phyloP scores from a whole-genome alignment of 768 basidiomycete species.

The Harrya chromipes region DNA sequence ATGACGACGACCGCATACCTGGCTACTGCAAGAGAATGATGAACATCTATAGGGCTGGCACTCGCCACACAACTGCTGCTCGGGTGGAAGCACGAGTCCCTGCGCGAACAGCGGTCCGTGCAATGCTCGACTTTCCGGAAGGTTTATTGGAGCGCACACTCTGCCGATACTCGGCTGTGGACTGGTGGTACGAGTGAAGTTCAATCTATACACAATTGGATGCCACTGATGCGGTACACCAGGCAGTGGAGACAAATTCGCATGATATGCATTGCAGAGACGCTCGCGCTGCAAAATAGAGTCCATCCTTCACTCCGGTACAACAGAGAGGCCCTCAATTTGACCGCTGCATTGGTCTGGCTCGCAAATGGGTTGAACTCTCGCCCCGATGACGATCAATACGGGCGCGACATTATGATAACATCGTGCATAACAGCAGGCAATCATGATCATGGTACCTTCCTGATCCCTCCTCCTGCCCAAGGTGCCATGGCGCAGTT shows the following conservation, averaged over 20 bases:
- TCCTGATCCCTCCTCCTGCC: conserved; percentile 1
- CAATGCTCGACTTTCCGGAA: conserved; percentile 3
- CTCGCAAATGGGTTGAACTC: conserved; percentile 5
- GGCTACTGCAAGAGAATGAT: conserved; percentile 1
- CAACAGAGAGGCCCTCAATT: conserved; percentile 1
- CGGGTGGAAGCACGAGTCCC: conserved; percentile 3
- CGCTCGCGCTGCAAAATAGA: neutral
- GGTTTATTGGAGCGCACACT: neutral
- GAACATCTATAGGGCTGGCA: neutral
- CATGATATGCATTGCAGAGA: conserved; percentile 2
- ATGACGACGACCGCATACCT: neutral
- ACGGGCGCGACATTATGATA: conserved; percentile 3
- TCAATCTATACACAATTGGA: neutral
- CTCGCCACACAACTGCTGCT: conserved; percentile 1
- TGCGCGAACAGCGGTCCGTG: neutral
- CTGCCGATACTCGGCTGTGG: neutral
- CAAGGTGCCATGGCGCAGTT: neutral
- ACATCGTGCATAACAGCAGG: neutral
- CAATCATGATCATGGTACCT: neutral
- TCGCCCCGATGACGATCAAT: conserved; percentile 4
- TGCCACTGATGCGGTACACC: neutral
- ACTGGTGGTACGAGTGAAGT: neutral
- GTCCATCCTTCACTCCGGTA: conserved; percentile 1
- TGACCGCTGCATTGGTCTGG: conserved; percentile 7
- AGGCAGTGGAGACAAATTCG: conserved; percentile 10